Evolutionary conservation across 176 grass and related monocot species (phyloP), one percentile per base, ranked within the genome.

Genomic region (Phoenix dactylifera): DNA sequence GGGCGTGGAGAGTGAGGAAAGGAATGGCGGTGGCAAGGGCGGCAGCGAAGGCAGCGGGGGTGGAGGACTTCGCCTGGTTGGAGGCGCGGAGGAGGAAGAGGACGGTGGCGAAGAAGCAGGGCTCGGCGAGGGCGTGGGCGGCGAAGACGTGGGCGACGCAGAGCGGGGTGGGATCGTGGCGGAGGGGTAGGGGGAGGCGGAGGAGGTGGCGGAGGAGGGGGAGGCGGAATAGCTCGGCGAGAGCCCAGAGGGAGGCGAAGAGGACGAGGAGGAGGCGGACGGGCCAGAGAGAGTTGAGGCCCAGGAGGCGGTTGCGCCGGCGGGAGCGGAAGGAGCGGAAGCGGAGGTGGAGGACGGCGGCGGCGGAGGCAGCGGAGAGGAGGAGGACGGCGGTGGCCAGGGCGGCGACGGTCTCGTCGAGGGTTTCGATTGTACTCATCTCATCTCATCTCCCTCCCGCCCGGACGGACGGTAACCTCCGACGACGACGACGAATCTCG

Each of bases 91-190:
- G 54, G 23, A 82, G 79, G 24, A 76, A 72, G 22, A 82, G 79
- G 16, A 67, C 29, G 67, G 18, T 3, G 24, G 67, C 16, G 60
- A 82, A 72, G 50, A 82, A 60, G 49, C 66, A 60, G 3, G 72
- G 72, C 66, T 81, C 79, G 23, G 79, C 79, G 55, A 76, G 39
- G 60, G 66, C 72, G 48, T 81, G 72, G 1, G 72, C 79, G 29
- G 79, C 79, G 60, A 76, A 32, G 54, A 59, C 72, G 20, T 81
- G 66, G 3, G 72, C 61, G 12, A 26, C 16, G 22, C 75, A 55
- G 12, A 72, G 66, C 66, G 70, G 62, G 4, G 60, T 66, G 29
- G 70, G 53, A 66, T 66, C 75, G 18, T 68, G 59, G 60, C 71
- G 32, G 60, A 50, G 58, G 7, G 69, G 67, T 26, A 28, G 79